Base-by-base conservation (phyloP, 2,329 filamentous ascomycete genomes). In the Teratosphaeria gauchensis region DNA sequence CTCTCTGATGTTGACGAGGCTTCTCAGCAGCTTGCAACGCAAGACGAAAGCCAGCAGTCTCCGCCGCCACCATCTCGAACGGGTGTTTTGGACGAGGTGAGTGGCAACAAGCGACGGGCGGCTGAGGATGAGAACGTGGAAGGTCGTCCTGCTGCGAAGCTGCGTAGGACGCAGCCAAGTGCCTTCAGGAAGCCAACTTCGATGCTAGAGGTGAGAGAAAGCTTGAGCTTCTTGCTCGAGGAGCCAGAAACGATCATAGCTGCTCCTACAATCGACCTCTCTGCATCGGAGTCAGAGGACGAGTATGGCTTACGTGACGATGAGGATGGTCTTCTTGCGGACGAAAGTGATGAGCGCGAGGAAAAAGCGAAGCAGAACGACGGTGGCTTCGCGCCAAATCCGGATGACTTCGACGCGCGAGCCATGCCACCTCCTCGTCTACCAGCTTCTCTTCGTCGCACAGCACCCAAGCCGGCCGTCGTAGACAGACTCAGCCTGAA, bases 151-250 rank as follows among this genome's bases (percentile, higher is more conserved):
- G 66, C 69, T 28, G 68, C 70, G n/a, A 68, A 71, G 54, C 62
- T 66, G 59, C 66, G 70, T 9, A 64, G 70, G 12, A 68, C 65
- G 7, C 61, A 66, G 28, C 61, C 64, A 6, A 76, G 83, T 19
- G 68, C 69, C 4, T 72, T 75, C 75, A 53, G 75, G 72, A 90
- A 86, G 66, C 90, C 91, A 0, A 80, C 86, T 4, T 88, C 86
- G 19, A 77, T 95, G 9, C 84, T 85, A 31, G 90, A 96, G 68
- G 88, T 96, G 62, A 85, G 90, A 58, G 84, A 92, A 71, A 90
- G 89, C 0, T 77, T 96, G 6, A 95, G 89, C 4, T 89, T 87
- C 72, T 80, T 96, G 9, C 85, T 96, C 16, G 91, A 95, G 56
- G 82, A 83, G 46, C 78, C 78, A 19, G 69, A 77, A 54, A 54